phyloP scores from a whole-genome alignment of 192 early-diverging fungal genomes.

The Mortierella hygrophila region DNA sequence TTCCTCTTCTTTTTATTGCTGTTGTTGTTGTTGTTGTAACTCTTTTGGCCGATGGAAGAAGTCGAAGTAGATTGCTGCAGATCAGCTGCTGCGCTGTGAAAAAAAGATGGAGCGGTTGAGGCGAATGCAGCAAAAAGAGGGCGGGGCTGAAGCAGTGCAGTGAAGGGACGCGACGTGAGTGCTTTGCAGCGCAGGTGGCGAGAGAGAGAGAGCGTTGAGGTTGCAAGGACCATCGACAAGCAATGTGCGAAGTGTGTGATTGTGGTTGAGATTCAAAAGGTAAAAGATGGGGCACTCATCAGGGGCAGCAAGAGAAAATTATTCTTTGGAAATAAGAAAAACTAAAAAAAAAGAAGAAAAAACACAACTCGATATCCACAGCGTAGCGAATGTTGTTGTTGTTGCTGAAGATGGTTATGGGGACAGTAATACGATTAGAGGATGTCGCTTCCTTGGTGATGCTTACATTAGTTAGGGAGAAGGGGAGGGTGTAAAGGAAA shows the following conservation, averaged over 20 bases:
- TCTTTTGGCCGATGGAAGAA: background rate
- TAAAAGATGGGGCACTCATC: background rate
- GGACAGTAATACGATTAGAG: background rate
- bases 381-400: background rate
- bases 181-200: background rate
- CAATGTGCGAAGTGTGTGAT: background rate
- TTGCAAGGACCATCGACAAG: conserved; percentile 13
- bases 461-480: conserved; percentile 6
- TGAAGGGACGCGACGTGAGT: background rate
- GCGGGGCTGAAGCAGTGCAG: background rate
- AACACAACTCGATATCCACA: background rate
- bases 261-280: background rate
- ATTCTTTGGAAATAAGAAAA: background rate
- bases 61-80: conserved; percentile 2
- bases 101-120: conserved; percentile 9
- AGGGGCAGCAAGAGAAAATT: background rate
- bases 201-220: background rate
- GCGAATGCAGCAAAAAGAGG: conserved; percentile 12
- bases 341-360: background rate
- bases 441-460: background rate
- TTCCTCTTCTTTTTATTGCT: conserved; percentile 9
- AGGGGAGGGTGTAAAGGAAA: background rate
- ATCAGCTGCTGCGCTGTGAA: conserved; percentile 37
- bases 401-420: background rate
- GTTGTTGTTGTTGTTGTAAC: background rate